Base-by-base conservation (phyloP, 176 grass and related monocot genomes). In the Cenchrus purpureus region DNA sequence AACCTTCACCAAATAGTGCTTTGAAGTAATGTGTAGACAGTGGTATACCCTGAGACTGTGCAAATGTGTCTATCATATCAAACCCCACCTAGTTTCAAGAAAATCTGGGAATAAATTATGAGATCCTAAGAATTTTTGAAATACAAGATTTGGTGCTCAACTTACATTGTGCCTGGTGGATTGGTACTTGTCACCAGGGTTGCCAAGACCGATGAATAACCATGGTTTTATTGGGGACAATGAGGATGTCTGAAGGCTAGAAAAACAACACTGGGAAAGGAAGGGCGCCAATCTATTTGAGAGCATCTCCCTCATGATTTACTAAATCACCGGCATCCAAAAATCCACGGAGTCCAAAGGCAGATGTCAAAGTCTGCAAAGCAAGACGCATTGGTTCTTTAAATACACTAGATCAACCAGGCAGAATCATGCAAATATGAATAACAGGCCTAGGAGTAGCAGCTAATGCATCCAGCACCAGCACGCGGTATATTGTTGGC, bases 41-140 rank as follows among this genome's bases (percentile, higher is more conserved):
- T 22, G 91, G 55, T 86, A 98, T 98, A 74, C 86, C 78, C 68
- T 90, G 85, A n/a, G 81, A 90, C 43, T 81, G 51, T n/a, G 96
- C 91, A 84, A 98, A 98, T 22, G 81, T 84, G 79, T 95, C 93
- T 83, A 98, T 95, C 93, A 92, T 92, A 87, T 95, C 86, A 79
- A 95, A 95, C n/a, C 96, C 96, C 88, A 92, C 96, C 93, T 98
- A 86, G 37, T 13, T 61, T 31, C 28, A 73, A 50, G 0, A 22
- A 20, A 59, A 54, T 50, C 1, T 67, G 7, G 34, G 29, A 60
- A 69, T 34, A 72, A 71, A 68, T 37, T 48, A 44, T 13, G 4
- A 11, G 5, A 48, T 29, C 14, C 55, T 51, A 13, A 74, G 64
- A 81, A 32, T 2, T 46, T 63, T 43, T 73, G 14, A 80, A 80